Conservation (phyloP, 169 alveolate genomes). For the Eimeria necatrix region DNA sequence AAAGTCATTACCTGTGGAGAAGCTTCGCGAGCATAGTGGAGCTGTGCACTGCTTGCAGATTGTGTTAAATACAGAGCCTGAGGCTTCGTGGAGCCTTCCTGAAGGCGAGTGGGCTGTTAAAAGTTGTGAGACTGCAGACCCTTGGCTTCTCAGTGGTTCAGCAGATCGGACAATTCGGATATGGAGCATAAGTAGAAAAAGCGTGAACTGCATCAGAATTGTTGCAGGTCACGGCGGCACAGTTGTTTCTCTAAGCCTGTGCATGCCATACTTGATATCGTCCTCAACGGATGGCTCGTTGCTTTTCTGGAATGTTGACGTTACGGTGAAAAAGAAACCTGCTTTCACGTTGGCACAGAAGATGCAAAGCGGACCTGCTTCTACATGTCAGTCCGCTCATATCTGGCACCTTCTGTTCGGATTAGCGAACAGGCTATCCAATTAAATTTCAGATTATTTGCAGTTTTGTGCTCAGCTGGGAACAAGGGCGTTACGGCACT, state of each 20-base stretch:
- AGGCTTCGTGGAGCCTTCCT: conserved; percentile 32
- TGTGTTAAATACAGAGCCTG: conserved; percentile 24
- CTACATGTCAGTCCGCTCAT: conserved; percentile 23
- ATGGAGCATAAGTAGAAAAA: conserved; percentile 36
- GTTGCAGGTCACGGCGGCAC: conserved; percentile 80
- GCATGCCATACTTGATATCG: conserved; percentile 77
- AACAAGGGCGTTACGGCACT: conserved; percentile 19
- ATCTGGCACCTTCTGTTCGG: background rate
- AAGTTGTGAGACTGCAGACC: background rate
- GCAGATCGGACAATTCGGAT: conserved; percentile 74
- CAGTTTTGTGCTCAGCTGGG: conserved; percentile 22
- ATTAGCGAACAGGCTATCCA: too few relatives aligned
- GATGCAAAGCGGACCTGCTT: conserved; percentile 45
- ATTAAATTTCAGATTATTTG: too few relatives aligned
- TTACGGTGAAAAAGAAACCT: conserved; percentile 22
- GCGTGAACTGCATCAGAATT: conserved; percentile 67
- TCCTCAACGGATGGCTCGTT: conserved; percentile 76
- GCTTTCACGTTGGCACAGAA: conserved; percentile 57
- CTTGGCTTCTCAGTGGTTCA: conserved; percentile 76
- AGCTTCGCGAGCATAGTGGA: conserved; percentile 61
- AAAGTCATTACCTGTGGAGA: conserved; percentile 5
- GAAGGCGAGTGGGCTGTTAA: background rate
- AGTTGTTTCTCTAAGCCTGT: conserved; percentile 57
- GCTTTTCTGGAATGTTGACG: conserved; percentile 55
- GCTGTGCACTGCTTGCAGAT: conserved; percentile 63